A percentile compares a stretch with the other conserved stretches of the same genome.
Evolutionary conservation across 768 basidiomycete species (phyloP).

Genomic region (Suillus ampliporus): DNA sequence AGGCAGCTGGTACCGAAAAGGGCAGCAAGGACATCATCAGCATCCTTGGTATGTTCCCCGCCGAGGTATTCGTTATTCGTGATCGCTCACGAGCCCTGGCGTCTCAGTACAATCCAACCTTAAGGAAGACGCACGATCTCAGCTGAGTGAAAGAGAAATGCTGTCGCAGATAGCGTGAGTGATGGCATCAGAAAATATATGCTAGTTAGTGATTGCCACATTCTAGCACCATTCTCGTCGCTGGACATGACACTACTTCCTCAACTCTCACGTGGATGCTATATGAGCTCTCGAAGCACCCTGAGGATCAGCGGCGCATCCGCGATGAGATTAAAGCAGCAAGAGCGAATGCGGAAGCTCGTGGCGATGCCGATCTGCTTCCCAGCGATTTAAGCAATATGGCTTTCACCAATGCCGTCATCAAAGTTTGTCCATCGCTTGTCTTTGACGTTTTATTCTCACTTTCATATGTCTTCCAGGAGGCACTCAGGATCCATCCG

Average conservation of each 20-base stretch:
- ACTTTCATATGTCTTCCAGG: slow-evolving; percentile 16
- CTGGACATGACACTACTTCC: slow-evolving; percentile 28
- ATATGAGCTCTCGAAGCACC: slow-evolving; percentile 22
- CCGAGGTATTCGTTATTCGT: neutral
- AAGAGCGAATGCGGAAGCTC: slow-evolving; percentile 23
- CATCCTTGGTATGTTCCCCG: slow-evolving; percentile 30
- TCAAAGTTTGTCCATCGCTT: slow-evolving; percentile 33
- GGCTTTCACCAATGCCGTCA: slow-evolving; percentile 35
- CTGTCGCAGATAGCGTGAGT: slow-evolving; percentile 38
- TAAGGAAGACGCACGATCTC: slow-evolving; percentile 32
- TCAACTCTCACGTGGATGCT: slow-evolving; percentile 17
- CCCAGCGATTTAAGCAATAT: slow-evolving; percentile 40
- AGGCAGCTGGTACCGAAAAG: slow-evolving; percentile 25
- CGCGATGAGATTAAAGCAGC: slow-evolving; percentile 25
- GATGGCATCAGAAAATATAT: slow-evolving; percentile 18
- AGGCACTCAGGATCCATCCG: slow-evolving; percentile 39
- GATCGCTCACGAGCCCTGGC: neutral
- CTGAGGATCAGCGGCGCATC: slow-evolving; percentile 20
- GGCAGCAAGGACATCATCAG: slow-evolving; percentile 40
- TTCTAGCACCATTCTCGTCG: slow-evolving; percentile 21
- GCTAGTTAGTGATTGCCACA: slow-evolving; percentile 31
- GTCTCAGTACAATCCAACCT: slow-evolving; percentile 36
- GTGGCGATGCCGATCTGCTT: slow-evolving; percentile 33
- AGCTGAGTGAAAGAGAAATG: slow-evolving; percentile 38
- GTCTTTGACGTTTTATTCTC: neutral